These are phyloP conservation scores for Sporothrix sp. DNA, from an alignment of 2,329 filamentous ascomycete genomes.

Conservation along the genomic window DNA sequence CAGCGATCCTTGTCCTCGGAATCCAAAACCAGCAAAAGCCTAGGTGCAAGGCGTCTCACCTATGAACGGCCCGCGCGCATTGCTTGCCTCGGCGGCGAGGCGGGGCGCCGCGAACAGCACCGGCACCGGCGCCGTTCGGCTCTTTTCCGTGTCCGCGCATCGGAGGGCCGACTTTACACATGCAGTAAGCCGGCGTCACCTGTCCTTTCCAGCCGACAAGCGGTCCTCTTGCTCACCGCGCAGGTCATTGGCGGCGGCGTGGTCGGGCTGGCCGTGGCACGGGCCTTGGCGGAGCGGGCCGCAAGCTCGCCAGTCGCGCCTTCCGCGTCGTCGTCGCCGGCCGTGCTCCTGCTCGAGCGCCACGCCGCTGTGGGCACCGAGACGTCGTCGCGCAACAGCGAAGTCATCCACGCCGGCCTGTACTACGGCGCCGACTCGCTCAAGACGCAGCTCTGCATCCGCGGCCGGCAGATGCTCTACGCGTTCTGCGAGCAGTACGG, in stretches of 20 bases:
- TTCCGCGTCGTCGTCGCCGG: slow-evolving; percentile 27
- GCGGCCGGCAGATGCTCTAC: slow-evolving; percentile 70
- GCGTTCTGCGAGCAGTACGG: slow-evolving; percentile 56
- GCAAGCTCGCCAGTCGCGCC: background rate
- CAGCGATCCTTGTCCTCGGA: no score
- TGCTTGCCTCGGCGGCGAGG: background rate
- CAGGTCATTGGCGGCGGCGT: slow-evolving; percentile 52
- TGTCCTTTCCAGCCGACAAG: background rate
- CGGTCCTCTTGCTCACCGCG: background rate
- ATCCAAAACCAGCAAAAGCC: no score
- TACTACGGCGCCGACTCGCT: slow-evolving; percentile 73
- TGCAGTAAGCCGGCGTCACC: background rate
- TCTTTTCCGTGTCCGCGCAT: slow-evolving; percentile 4
- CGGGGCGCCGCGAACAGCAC: background rate
- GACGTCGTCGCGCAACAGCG: slow-evolving; percentile 82
- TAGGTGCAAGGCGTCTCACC: no score
- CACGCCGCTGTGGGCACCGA: slow-evolving; percentile 70
- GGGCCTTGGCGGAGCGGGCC: slow-evolving; percentile 47
- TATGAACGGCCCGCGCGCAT: no score
- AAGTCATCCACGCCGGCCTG: slow-evolving; percentile 92
- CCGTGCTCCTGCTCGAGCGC: slow-evolving; percentile 72
- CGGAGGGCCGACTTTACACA: slow-evolving; percentile 12
- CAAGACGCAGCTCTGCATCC: slow-evolving; percentile 76
- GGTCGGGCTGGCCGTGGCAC: slow-evolving; percentile 71
- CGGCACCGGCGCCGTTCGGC: background rate